A percentile compares a stretch with the other conserved stretches of the same genome.
These are phyloP conservation scores for Schwanniomyces yamadae DNA, from an alignment of 805 yeast species.

Conservation along the genomic window DNA sequence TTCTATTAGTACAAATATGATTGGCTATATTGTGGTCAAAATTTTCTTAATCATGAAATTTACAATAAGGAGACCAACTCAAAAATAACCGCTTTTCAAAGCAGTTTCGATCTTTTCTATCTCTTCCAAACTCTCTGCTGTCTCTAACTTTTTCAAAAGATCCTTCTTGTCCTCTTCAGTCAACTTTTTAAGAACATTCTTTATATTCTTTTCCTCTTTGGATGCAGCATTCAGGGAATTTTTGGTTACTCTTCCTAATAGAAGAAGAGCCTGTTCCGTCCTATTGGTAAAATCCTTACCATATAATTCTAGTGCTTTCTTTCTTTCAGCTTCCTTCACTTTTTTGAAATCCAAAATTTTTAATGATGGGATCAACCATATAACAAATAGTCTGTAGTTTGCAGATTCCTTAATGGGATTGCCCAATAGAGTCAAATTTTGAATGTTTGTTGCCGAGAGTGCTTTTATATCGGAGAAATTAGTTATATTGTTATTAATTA, in stretches of 20 bases:
- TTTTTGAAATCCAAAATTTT: constrained; percentile 66
- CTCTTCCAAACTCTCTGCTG: constrained; percentile 71
- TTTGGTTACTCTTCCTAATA: constrained; percentile 2
- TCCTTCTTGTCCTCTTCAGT: constrained; percentile 52
- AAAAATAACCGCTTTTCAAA: constrained; percentile 19
- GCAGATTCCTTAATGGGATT: constrained; percentile 54
- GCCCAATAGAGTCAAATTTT: constrained; percentile 48
- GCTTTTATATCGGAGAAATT: constrained; percentile 44
- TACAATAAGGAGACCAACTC: too few species aligned
- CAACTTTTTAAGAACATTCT: constrained; percentile 43
- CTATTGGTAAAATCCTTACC: constrained; percentile 23
- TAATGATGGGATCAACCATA: constrained; percentile 64
- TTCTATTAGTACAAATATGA: too few species aligned
- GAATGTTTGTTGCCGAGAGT: constrained; percentile 33
- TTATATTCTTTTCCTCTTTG: constrained; percentile 32
- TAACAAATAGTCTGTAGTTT: constrained; percentile 58
- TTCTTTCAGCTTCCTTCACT: constrained; percentile 56
- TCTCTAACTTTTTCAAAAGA: constrained; percentile 53
- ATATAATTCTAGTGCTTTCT: constrained; percentile 43
- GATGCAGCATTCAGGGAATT: not conserved
- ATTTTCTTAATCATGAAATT: too few species aligned
- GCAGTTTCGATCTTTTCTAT: constrained; percentile 67
- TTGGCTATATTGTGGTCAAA: too few species aligned
- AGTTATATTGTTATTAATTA: constrained; percentile 51
- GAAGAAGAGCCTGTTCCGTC: constrained; percentile 14